A percentile compares a stretch with the other conserved stretches of the same genome.
Evolutionary conservation across 176 grass and related monocot species (phyloP).

Genomic region (Carex kokanica): DNA sequence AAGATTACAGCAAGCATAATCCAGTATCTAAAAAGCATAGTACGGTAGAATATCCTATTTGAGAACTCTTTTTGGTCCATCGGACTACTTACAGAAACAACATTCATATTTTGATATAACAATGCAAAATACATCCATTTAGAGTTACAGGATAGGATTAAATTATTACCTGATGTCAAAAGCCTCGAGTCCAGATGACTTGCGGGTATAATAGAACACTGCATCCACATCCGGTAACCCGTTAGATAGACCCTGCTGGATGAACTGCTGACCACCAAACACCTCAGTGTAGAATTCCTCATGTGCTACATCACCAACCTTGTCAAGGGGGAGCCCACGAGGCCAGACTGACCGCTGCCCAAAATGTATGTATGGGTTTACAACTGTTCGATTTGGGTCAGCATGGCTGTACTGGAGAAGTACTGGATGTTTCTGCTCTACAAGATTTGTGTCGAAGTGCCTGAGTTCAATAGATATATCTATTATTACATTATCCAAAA

Average conservation of each 20-base stretch:
- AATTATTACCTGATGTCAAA: slow-evolving; percentile 29
- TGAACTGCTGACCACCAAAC: slow-evolving; percentile 83
- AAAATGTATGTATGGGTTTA: slow-evolving; percentile 95
- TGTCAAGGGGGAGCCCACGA: slow-evolving; percentile 76
- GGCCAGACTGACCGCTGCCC: slow-evolving; percentile 97
- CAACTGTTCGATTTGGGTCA: slow-evolving; percentile 77
- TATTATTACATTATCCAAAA: slow-evolving; percentile 6
- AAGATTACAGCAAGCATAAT: not conserved
- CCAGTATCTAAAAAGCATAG: not conserved
- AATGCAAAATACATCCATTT: not conserved
- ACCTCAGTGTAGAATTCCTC: slow-evolving; percentile 96
- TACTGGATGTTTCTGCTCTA: slow-evolving; percentile 62
- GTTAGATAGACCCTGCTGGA: slow-evolving; percentile 92
- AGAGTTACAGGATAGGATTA: not conserved
- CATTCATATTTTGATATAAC: not conserved
- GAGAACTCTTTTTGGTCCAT: not conserved
- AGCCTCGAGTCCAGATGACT: slow-evolving; percentile 48
- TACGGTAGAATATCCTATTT: not conserved
- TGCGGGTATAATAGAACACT: slow-evolving; percentile 94
- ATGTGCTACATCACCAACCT: slow-evolving; percentile 75
- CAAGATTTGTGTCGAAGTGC: slow-evolving; percentile 82
- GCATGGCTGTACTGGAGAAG: slow-evolving; percentile 94
- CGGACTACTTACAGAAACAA: not conserved
- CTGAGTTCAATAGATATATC: slow-evolving; percentile 1
- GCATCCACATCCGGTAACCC: slow-evolving; percentile 90